These are phyloP conservation scores for Mitragyna speciosa DNA, from an alignment of 257 asterid genomes.

Conservation along the genomic window DNA sequence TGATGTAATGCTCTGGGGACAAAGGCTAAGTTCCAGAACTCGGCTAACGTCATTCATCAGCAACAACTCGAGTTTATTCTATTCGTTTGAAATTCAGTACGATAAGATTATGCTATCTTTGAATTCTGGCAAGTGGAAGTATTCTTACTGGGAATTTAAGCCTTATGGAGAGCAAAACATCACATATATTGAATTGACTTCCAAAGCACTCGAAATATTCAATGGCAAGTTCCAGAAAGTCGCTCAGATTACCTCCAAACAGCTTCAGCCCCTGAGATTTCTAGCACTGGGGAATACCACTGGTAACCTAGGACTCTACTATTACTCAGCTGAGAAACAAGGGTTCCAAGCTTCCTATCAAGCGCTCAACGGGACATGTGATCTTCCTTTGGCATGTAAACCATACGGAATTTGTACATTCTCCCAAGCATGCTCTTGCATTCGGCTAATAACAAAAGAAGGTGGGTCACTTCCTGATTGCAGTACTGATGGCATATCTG, in stretches of 20 bases:
- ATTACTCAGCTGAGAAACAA: conserved; percentile 44
- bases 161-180: conserved; percentile 49
- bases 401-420: conserved; percentile 61
- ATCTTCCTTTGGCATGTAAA: conserved; percentile 71
- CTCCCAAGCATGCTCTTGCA: conserved; percentile 69
- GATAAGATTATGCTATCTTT: conserved; percentile 57
- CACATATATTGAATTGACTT: conserved; percentile 59
- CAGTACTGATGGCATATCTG: conserved; percentile 19
- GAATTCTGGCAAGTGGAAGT: conserved; percentile 53
- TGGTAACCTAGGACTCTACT: conserved; percentile 64
- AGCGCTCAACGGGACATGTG: conserved; percentile 59
- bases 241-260: conserved; percentile 40
- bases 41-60: conserved; percentile 67
- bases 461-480: conserved; percentile 35
- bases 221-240: conserved; percentile 39
- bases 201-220: conserved; percentile 59
- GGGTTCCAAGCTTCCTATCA: conserved; percentile 59
- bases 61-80: conserved; percentile 54
- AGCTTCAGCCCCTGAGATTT: conserved; percentile 48
- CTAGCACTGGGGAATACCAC: conserved; percentile 52
- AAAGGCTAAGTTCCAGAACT: conserved; percentile 75
- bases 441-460: conserved; percentile 35
- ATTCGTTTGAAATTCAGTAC: conserved; percentile 65
- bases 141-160: conserved; percentile 72
- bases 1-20: conserved; percentile 84